Percentiles rank a stretch among this genome's conserved stretches.
Conservation (phyloP, 176 grass and related monocot species). For the Paspalum notatum region DNA sequence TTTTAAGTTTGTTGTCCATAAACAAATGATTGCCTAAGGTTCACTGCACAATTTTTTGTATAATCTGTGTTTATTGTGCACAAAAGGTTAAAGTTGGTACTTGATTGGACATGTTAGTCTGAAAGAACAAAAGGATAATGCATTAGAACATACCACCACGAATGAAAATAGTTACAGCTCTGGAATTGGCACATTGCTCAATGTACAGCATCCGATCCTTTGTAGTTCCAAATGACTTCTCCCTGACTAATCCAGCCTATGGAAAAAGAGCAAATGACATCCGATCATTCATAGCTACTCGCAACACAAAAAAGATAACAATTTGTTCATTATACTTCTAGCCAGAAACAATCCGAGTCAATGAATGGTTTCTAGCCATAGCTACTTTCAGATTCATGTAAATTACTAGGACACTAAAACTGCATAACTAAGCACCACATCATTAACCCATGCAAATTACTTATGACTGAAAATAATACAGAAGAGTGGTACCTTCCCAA, state of each 20-base stretch:
- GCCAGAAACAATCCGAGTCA: background rate
- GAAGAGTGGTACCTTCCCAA: conserved; percentile 69
- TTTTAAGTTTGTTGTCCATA: background rate
- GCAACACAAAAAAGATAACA: background rate
- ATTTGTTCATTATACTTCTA: background rate
- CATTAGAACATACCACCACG: conserved; percentile 66
- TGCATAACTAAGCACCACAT: background rate
- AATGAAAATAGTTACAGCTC: conserved; percentile 91
- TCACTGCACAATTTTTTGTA: background rate
- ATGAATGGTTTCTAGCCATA: background rate
- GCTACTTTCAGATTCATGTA: background rate
- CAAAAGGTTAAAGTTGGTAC: background rate
- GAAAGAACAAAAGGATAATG: background rate
- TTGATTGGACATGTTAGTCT: conserved; percentile 11
- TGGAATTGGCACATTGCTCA: conserved; percentile 83
- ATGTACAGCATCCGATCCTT: conserved; percentile 92
- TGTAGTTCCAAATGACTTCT: conserved; percentile 85
- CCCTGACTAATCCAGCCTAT: conserved; percentile 93
- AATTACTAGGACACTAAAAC: background rate
- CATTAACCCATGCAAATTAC: background rate
- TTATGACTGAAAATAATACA: background rate
- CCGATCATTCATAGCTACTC: background rate
- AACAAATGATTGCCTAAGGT: too few relatives aligned
- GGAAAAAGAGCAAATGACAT: conserved; percentile 27
- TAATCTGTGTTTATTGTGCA: background rate